phyloP scores from a whole-genome alignment of 306 rosid genomes.

The Inga oerstediana region DNA sequence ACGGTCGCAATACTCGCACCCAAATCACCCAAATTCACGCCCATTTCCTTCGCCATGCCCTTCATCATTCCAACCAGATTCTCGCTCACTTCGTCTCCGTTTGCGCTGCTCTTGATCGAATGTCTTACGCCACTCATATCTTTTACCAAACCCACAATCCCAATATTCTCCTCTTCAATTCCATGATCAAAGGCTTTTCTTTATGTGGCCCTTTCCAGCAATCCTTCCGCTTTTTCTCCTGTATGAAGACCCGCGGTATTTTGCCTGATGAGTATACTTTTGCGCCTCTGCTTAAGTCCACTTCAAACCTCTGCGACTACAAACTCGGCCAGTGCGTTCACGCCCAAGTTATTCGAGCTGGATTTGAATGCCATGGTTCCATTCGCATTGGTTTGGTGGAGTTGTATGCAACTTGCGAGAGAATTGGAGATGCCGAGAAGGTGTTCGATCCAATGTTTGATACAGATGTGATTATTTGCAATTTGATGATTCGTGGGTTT shows the following conservation, averaged over 20 bases:
- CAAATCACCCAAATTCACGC: constrained; percentile 70
- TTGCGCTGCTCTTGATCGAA: constrained; percentile 46
- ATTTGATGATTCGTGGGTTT: constrained; percentile 76
- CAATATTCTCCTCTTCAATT: constrained; percentile 68
- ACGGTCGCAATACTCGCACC: constrained; percentile 54
- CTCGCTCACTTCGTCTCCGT: constrained; percentile 78
- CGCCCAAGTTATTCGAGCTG: constrained; percentile 43
- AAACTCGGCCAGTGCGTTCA: constrained; percentile 58
- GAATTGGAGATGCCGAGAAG: constrained; percentile 56
- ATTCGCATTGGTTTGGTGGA: constrained; percentile 60
- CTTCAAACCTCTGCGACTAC: constrained; percentile 49
- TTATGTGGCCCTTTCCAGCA: constrained; percentile 52
- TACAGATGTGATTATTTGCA: constrained; percentile 65
- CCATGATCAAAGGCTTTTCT: constrained; percentile 79
- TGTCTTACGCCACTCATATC: constrained; percentile 59
- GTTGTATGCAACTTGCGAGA: constrained; percentile 48
- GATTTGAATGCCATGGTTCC: constrained; percentile 48
- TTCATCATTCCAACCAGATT: constrained; percentile 72
- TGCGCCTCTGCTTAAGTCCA: constrained; percentile 64
- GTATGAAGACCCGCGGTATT: constrained; percentile 49
- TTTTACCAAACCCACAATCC: constrained; percentile 57
- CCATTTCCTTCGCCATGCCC: constrained; percentile 75
- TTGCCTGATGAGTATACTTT: constrained; percentile 64
- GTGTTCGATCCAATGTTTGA: constrained; percentile 67
- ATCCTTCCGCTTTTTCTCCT: constrained; percentile 51